Base-by-base conservation (phyloP, 345 rosid species). In the Corymbia maculata region DNA sequence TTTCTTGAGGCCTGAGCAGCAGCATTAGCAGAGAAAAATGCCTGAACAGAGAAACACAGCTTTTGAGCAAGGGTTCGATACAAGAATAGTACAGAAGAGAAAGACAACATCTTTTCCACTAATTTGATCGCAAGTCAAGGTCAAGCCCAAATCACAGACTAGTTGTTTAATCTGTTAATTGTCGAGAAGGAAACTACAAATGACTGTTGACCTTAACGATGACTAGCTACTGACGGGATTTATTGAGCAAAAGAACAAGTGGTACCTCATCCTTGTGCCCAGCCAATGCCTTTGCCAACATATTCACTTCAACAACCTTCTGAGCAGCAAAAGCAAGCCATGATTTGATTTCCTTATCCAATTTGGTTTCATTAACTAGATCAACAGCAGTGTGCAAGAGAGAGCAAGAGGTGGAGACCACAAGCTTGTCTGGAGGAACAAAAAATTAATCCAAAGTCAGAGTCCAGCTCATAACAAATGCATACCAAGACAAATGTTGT, bases 291-390 rank as follows among this genome's bases (percentile, higher is more conserved):
- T 96, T 94, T 92, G 99, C 98, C 93, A 98, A 90, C 22, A 97
- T 98, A 90, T 96, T 95, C 88, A 96, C 99, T 94, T 97, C 99
- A 90, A 95, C 94, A 87, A 97, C 92, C 92, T 98, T 98, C 89
- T 98, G 99, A 88, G 99, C 99, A 87, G 99, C 99, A 90, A 98
- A 98, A 85, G 99, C 99, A 84, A 98, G 93, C 99, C 99, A 97
- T 26, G 99, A 97, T 88, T 97, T 97, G 87, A 98, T 93, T 89
- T 98, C 99, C 52, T 90, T 57, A 89, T 97, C 99, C 5, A 97
- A 92, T 94, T 97, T 96, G 45, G 95, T 91, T 94, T 97, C 99
- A 61, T 97, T 97, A 86, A 95, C 91, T 85, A 97, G 98, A 86
- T 97, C 99, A 86, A 97, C 99, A 36, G 98, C 99, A 13, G 99